These are phyloP conservation scores for Colletotrichum tofieldiae DNA, from an alignment of 2,329 filamentous ascomycete species.

Conservation along the genomic window DNA sequence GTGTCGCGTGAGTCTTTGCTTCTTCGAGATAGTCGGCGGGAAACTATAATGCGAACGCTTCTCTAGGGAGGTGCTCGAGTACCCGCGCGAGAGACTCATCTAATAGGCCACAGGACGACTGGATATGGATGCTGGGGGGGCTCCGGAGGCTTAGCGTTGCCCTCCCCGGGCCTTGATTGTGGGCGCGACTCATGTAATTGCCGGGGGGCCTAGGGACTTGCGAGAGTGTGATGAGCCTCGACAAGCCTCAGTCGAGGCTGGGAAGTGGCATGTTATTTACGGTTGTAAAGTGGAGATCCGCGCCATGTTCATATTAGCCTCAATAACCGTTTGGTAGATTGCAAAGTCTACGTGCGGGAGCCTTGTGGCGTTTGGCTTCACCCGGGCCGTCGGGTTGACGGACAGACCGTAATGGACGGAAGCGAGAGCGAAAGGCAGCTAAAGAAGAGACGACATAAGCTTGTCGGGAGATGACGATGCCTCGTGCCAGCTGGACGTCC, in stretches of 20 bases:
- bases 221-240: background rate
- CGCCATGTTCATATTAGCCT: background rate
- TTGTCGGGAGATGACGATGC: background rate
- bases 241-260: background rate
- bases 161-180: background rate
- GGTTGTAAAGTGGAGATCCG: background rate
- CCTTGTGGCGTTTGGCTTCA: background rate
- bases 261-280: slow-evolving; percentile 1
- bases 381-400: background rate
- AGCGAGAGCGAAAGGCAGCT: background rate
- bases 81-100: background rate
- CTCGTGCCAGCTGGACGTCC: background rate
- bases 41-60: background rate
- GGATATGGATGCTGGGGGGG: background rate
- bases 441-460: background rate
- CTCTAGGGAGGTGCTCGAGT: background rate
- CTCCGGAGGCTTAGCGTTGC: slow-evolving; percentile 5
- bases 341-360: no score
- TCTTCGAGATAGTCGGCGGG: background rate
- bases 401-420: background rate
- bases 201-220: background rate
- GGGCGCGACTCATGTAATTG: background rate
- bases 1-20: slow-evolving; percentile 1
- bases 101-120: background rate
- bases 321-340: no score